Evolutionary conservation across 805 yeast genomes (phyloP), one percentile per base, ranked within the genome.

Genomic region (Candida golubevii): DNA sequence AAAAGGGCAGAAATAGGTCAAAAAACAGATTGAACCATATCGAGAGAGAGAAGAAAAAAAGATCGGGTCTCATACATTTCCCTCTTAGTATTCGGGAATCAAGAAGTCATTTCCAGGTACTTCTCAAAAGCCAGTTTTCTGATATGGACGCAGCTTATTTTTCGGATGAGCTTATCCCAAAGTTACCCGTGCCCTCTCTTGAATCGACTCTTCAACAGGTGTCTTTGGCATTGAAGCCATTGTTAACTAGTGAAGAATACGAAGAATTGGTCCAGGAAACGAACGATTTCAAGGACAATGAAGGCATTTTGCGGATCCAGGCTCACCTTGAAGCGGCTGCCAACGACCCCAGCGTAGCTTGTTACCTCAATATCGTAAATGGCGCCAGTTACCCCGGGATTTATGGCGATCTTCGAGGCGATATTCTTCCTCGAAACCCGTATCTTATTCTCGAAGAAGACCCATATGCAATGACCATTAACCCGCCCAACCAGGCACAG

Each of bases 381-480:
- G 69, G 69, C 37, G 74, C 67, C 31, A 57, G 65, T 8, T 74
- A 80, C 31, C 78, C 85, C 0, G 80, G 80, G 10, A 76, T 79
- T 31, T 80, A 80, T 54, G 83, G 84, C 13, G 84, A 79, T 44
- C 65, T 80, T 27, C 69, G 81, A 39, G 85, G 85, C 15, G 84
- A 81, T 50, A 77, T 82, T 1, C 65, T 85, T 35, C 95, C 95
- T 6, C 69, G 91, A 48, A 85, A 85, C 58, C 95, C 95, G 1
- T 85, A 83, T 55, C 71, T 85, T 51, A 77, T 85, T 9, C 61
- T 85, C 13, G 88, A 84, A 50, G 84, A 84, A 57, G 95, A 85
- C 51, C 90, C 91, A 1, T 71, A 79, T 49, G 72, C 79, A 13
- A 64, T 64, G 55, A 69, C 75, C 13, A 59, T 71, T 44, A 76